Percentiles rank a stretch among this genome's conserved stretches.
Conservation (phyloP, 2,329 filamentous ascomycete species). For the Paracoccidioides lutzii region DNA sequence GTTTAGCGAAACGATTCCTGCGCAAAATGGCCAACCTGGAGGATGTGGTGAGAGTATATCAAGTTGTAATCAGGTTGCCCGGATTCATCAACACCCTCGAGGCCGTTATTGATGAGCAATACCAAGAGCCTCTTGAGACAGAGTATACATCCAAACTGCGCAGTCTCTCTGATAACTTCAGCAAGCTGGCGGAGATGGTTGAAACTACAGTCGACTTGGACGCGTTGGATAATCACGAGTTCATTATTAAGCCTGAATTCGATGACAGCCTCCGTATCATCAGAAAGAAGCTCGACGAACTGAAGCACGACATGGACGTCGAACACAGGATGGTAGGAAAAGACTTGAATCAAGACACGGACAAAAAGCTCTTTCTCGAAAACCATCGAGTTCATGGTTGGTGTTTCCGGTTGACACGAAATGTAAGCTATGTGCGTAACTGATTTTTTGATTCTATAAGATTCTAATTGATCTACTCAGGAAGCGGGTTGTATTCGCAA, state of each 20-base stretch:
- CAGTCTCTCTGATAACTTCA: slow-evolving; percentile 62
- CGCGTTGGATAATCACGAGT: slow-evolving; percentile 91
- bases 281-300: slow-evolving; percentile 74
- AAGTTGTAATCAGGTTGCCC: slow-evolving; percentile 82
- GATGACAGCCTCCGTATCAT: slow-evolving; percentile 82
- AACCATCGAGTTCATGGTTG: slow-evolving; percentile 93
- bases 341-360: slow-evolving; percentile 80
- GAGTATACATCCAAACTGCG: slow-evolving; percentile 77
- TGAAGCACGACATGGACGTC: slow-evolving; percentile 67
- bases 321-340: slow-evolving; percentile 66
- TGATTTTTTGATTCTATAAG: background rate
- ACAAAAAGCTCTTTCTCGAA: slow-evolving; percentile 97
- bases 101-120: slow-evolving; percentile 87
- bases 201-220: slow-evolving; percentile 95
- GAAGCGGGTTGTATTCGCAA: slow-evolving; percentile 91
- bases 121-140: slow-evolving; percentile 72
- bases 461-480: slow-evolving; percentile 3
- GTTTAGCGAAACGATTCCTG: slow-evolving; percentile 89
- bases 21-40: slow-evolving; percentile 81
- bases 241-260: slow-evolving; percentile 97
- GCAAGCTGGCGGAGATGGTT: slow-evolving; percentile 90
- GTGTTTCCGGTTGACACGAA: slow-evolving; percentile 87
- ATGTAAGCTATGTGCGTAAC: slow-evolving; percentile 13
- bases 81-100: slow-evolving; percentile 83
- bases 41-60: slow-evolving; percentile 90